Percentiles rank a stretch among this genome's conserved stretches.
Conservation (phyloP, 2,329 filamentous ascomycete genomes). For the Exophiala sp. region DNA sequence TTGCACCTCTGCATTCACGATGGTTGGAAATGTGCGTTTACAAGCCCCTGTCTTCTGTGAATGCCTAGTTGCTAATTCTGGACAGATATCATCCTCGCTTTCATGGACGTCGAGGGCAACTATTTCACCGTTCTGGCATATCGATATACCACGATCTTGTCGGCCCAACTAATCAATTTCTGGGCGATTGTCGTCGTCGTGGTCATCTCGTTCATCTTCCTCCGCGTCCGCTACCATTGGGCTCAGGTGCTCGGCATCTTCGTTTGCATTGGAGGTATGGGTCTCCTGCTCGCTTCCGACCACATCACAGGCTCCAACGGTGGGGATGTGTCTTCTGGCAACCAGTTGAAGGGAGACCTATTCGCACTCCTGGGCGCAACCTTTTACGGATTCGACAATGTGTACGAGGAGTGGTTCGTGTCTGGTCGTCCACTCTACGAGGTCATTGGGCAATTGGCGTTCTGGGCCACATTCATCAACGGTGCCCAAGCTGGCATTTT, state of each 20-base stretch:
- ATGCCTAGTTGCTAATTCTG: neutral
- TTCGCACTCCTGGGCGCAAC: slow-evolving; percentile 87
- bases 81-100: slow-evolving; percentile 75
- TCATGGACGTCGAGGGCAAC: slow-evolving; percentile 93
- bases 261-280: slow-evolving; percentile 86
- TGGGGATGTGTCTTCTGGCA: slow-evolving; percentile 51
- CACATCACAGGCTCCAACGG: slow-evolving; percentile 73
- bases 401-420: slow-evolving; percentile 92
- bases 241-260: slow-evolving; percentile 84
- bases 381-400: slow-evolving; percentile 86
- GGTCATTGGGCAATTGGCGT: slow-evolving; percentile 83
- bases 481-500: slow-evolving; percentile 89
- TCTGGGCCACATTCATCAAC: slow-evolving; percentile 88
- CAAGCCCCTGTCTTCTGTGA: neutral
- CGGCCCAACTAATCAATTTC: slow-evolving; percentile 94
- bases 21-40: slow-evolving; percentile 73
- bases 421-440: slow-evolving; percentile 84
- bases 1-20: slow-evolving; percentile 60
- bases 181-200: slow-evolving; percentile 97
- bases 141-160: slow-evolving; percentile 85
- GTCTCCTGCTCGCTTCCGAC: slow-evolving; percentile 80
- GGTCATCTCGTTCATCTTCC: slow-evolving; percentile 72
- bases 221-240: slow-evolving; percentile 84
- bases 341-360: slow-evolving; percentile 84
- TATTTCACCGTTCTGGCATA: slow-evolving; percentile 97